These are phyloP conservation scores for Fraxinus xanthoxyloides DNA, from an alignment of 305 asterid species.

Conservation along the genomic window DNA sequence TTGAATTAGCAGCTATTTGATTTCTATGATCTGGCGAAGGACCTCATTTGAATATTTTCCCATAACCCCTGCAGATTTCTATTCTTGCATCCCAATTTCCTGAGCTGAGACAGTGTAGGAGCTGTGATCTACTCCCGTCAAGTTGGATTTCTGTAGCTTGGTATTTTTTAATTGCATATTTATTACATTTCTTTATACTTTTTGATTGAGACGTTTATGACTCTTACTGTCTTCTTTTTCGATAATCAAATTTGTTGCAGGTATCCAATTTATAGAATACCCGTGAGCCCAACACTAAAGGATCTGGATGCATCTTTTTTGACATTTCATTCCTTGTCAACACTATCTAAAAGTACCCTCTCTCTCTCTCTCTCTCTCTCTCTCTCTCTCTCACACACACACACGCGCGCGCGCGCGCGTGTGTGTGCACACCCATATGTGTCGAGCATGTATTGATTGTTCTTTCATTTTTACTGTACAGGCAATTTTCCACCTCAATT, in stretches of 20 bases:
- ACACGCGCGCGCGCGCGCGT: too few relatives aligned
- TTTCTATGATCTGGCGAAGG: constrained; percentile 15
- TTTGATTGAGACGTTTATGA: neutral
- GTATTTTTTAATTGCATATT: constrained; percentile 34
- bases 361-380: neutral
- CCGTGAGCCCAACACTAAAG: constrained; percentile 58
- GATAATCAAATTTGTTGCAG: constrained; percentile 40
- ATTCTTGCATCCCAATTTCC: constrained; percentile 56
- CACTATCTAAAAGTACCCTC: constrained; percentile 50
- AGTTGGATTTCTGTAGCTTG: constrained; percentile 95
- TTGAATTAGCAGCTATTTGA: neutral
- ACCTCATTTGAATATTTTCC: constrained; percentile 18
- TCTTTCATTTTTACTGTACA: constrained; percentile 25
- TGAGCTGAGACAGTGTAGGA: constrained; percentile 55
- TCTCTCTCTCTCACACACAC: constrained; percentile 9
- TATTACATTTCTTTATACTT: neutral
- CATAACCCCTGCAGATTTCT: constrained; percentile 48
- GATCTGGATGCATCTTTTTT: constrained; percentile 74
- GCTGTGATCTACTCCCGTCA: constrained; percentile 75
- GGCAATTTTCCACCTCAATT: constrained; percentile 35
- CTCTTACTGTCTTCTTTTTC: constrained; percentile 19
- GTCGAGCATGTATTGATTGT: constrained; percentile 5
- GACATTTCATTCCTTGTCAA: constrained; percentile 73
- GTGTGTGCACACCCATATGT: neutral
- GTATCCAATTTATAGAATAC: constrained; percentile 88